These are phyloP conservation scores for Penicillium cosmopolitanum DNA, from an alignment of 495 filamentous ascomycete genomes.

Conservation along the genomic window DNA sequence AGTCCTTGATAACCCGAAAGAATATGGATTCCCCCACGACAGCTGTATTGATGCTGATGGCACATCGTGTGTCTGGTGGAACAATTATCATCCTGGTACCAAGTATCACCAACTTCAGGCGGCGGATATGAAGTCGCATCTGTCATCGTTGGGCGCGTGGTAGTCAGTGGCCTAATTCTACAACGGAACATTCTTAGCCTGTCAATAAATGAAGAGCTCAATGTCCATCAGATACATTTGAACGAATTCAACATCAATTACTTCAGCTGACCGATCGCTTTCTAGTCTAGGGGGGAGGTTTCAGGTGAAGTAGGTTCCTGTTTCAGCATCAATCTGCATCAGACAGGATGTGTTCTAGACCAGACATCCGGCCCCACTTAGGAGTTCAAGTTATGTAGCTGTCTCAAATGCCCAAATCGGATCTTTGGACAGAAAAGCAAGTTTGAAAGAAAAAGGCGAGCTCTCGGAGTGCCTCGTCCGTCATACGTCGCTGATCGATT, in stretches of 20 bases:
- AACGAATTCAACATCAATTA: not conserved
- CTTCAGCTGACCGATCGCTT: not conserved
- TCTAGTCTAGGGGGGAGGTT: not conserved
- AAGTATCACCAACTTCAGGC: constrained; percentile 43
- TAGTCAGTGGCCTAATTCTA: constrained; percentile 8
- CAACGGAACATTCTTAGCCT: not conserved
- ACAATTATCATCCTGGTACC: constrained; percentile 41
- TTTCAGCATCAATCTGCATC: constrained; percentile 15
- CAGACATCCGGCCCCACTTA: not conserved
- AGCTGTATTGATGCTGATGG: constrained; percentile 41
- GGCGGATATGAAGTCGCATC: constrained; percentile 41
- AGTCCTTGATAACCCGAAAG: constrained; percentile 56
- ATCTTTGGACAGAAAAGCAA: not conserved
- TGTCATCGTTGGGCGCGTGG: constrained; percentile 36
- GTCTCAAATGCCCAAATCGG: not conserved
- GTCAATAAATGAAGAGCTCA: not conserved
- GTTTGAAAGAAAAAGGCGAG: not conserved
- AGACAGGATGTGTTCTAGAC: not conserved
- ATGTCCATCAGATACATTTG: not conserved
- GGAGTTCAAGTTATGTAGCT: not conserved
- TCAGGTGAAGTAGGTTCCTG: not conserved
- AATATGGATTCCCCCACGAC: constrained; percentile 39
- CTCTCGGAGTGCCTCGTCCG: not conserved
- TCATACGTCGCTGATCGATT: constrained; percentile 22
- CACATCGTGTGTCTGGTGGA: constrained; percentile 43